Percentiles rank a stretch among this genome's conserved stretches.
phyloP scores from a whole-genome alignment of 306 rosid species.

The Begonia masoniana region DNA sequence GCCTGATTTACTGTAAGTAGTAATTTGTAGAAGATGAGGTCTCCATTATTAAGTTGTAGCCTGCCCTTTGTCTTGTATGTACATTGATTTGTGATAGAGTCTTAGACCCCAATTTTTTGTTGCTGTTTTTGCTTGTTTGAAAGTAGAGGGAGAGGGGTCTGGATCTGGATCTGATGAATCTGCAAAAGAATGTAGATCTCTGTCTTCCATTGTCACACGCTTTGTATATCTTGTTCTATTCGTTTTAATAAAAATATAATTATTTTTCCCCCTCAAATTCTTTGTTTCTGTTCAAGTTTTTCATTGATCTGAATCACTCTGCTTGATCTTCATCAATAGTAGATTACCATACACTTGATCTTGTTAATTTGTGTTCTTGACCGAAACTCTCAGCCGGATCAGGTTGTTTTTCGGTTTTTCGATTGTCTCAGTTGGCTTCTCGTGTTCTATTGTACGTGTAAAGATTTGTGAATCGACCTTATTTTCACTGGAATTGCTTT shows the following conservation, averaged over 20 bases:
- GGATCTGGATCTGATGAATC: slow-evolving; percentile 32
- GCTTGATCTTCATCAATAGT: neutral
- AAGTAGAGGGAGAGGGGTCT: slow-evolving; percentile 18
- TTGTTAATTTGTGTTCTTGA: neutral
- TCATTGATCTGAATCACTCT: neutral
- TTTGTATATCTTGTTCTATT: slow-evolving; percentile 22
- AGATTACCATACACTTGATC: neutral
- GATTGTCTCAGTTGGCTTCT: no score
- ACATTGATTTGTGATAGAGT: no score
- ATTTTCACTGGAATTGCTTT: no score
- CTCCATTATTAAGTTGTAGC: slow-evolving; percentile 24
- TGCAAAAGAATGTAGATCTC: slow-evolving; percentile 76
- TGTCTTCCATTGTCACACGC: slow-evolving; percentile 26
- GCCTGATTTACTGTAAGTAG: slow-evolving; percentile 21
- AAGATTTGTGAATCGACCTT: no score
- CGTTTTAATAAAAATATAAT: slow-evolving; percentile 25
- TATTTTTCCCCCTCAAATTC: neutral
- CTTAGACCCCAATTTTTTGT: no score
- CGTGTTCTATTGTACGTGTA: no score
- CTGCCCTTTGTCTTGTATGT: slow-evolving; percentile 9
- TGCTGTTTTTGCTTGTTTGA: no score
- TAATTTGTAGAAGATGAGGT: slow-evolving; percentile 30
- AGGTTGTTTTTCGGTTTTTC: no score
- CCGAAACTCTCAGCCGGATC: no score
- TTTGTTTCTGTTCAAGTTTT: neutral